Conservation (phyloP, 805 yeast species). For the Lipomyces chichibuensis region DNA sequence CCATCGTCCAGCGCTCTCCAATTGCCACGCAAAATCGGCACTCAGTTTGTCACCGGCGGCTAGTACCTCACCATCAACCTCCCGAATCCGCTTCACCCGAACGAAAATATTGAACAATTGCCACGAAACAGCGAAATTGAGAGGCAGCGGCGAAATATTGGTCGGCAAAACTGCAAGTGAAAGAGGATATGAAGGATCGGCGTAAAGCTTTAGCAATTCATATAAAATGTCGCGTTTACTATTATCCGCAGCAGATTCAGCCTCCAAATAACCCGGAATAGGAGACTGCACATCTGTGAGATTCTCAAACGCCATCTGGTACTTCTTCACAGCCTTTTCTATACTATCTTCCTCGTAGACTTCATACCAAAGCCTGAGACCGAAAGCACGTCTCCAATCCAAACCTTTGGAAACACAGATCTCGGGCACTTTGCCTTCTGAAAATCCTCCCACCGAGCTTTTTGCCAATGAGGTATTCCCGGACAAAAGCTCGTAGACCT, state of each 20-base stretch:
- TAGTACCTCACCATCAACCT: conserved; percentile 17
- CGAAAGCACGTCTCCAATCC: conserved; percentile 68
- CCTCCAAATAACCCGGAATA: not conserved
- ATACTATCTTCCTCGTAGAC: conserved; percentile 29
- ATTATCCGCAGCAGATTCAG: not conserved
- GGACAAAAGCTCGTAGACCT: conserved; percentile 66
- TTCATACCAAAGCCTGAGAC: conserved; percentile 63
- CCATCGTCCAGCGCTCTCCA: conserved; percentile 54
- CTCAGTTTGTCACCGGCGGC: conserved; percentile 48
- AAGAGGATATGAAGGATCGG: conserved; percentile 20
- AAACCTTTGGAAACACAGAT: conserved; percentile 47
- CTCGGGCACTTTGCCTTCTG: conserved; percentile 31
- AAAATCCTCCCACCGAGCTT: conserved; percentile 21
- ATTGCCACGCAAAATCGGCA: conserved; percentile 54
- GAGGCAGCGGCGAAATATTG: not conserved
- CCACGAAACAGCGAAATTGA: conserved; percentile 50
- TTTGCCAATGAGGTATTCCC: conserved; percentile 45
- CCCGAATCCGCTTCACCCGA: conserved; percentile 25
- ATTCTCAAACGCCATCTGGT: conserved; percentile 32
- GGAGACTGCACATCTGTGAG: conserved; percentile 16
- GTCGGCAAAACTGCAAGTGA: conserved; percentile 16
- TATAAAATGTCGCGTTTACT: conserved; percentile 22
- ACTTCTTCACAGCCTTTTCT: conserved; percentile 35
- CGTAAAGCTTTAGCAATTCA: conserved; percentile 29
- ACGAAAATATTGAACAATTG: conserved; percentile 52